phyloP scores from a whole-genome alignment of 2,329 filamentous ascomycete genomes.

The Hypocrella siamensis region DNA sequence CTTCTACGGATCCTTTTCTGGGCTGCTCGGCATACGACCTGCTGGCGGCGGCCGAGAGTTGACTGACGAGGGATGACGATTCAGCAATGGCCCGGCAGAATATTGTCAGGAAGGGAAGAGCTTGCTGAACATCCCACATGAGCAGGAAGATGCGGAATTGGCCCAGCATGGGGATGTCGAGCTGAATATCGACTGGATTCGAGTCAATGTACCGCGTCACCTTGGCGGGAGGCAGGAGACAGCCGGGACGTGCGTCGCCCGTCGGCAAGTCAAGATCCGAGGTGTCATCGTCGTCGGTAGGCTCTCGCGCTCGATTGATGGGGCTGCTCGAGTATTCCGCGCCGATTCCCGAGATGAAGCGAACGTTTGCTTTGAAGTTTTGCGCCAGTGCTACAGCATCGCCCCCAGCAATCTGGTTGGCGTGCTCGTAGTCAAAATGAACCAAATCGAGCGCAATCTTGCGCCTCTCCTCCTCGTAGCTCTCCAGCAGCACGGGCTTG shows the following conservation, averaged over 20 bases:
- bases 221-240: slow-evolving; percentile 48
- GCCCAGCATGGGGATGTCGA: slow-evolving; percentile 62
- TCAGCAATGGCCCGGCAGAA: slow-evolving; percentile 40
- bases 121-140: slow-evolving; percentile 42
- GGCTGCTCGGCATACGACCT: slow-evolving; percentile 46
- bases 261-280: slow-evolving; percentile 21
- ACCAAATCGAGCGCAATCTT: slow-evolving; percentile 44
- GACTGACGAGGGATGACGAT: slow-evolving; percentile 38
- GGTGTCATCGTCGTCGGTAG: slow-evolving; percentile 10
- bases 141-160: slow-evolving; percentile 67
- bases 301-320: slow-evolving; percentile 34
- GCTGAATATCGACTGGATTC: slow-evolving; percentile 62
- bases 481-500: slow-evolving; percentile 36
- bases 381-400: slow-evolving; percentile 47
- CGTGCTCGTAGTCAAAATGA: slow-evolving; percentile 42
- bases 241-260: slow-evolving; percentile 36
- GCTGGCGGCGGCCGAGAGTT: slow-evolving; percentile 41
- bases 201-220: slow-evolving; percentile 63
- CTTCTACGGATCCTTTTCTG: slow-evolving; percentile 38
- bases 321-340: slow-evolving; percentile 40
- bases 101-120: slow-evolving; percentile 39
- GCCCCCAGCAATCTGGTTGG: slow-evolving; percentile 42
- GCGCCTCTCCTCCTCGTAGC: slow-evolving; percentile 47
- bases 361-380: slow-evolving; percentile 56
- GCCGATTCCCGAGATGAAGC: slow-evolving; percentile 59